Conservation (phyloP, 306 rosid species). For the Betula pendula region DNA sequence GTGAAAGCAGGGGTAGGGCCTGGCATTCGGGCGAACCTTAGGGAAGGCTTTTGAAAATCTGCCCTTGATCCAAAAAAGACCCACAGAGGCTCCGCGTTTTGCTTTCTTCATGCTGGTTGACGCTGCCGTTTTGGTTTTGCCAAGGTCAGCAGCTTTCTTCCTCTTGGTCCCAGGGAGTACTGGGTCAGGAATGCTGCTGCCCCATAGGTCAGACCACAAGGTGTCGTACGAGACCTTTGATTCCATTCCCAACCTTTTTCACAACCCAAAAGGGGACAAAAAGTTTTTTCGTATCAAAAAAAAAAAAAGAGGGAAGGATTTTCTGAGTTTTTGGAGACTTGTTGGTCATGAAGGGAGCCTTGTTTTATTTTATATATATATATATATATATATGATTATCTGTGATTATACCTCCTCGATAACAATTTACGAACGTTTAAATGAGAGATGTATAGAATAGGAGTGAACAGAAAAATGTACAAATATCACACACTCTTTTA, state of each 20-base stretch:
- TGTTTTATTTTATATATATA: no score
- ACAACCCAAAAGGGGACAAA: background rate
- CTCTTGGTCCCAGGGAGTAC: background rate
- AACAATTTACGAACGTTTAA: no score
- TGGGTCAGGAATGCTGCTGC: background rate
- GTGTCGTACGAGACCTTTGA: background rate
- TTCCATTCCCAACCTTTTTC: background rate
- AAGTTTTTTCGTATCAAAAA: background rate
- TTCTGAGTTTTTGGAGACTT: no score
- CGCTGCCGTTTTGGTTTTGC: constrained; percentile 42
- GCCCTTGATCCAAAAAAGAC: constrained; percentile 48
- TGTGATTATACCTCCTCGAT: no score
- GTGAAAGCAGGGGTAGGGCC: no score
- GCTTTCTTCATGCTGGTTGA: constrained; percentile 49
- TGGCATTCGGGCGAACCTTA: no score
- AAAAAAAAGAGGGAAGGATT: background rate
- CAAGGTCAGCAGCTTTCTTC: constrained; percentile 18
- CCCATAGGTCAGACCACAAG: constrained; percentile 54
- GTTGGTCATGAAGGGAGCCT: no score
- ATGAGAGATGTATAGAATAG: no score
- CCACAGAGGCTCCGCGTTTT: constrained; percentile 40
- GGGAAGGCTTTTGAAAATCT: constrained; percentile 30
- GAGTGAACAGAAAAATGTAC: no score
- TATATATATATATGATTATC: no score
- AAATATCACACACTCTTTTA: no score